Conservation (phyloP, 192 early-diverging fungal species). For the Backusella morwellensis region DNA sequence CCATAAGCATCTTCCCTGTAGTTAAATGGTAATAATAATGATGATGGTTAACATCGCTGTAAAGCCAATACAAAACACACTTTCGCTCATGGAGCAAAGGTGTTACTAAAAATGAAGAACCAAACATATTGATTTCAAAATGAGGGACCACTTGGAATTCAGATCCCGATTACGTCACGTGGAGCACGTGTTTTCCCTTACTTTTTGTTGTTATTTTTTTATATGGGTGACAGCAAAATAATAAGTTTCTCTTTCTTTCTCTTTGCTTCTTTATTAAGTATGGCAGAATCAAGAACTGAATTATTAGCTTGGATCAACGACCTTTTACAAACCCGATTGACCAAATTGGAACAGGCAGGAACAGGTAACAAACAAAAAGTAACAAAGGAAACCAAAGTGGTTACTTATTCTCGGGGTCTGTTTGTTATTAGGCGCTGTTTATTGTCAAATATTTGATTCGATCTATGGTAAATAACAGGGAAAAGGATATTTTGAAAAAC, state of each 20-base stretch:
- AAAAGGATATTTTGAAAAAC: not conserved
- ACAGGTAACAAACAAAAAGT: conserved; percentile 57
- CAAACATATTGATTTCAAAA: not conserved
- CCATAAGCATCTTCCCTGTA: too few species aligned
- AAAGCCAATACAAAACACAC: too few species aligned
- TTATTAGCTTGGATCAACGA: conserved; percentile 93
- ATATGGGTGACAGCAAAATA: conserved; percentile 1
- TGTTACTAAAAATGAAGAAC: too few species aligned
- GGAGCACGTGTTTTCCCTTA: not conserved
- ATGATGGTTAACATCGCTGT: too few species aligned
- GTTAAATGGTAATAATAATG: too few species aligned
- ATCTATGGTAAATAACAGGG: conserved; percentile 48
- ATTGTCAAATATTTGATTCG: conserved; percentile 67
- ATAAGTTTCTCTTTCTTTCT: conserved; percentile 8
- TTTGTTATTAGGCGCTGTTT: conserved; percentile 51
- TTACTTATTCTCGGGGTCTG: not conserved
- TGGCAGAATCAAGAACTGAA: conserved; percentile 85
- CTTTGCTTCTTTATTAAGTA: not conserved
- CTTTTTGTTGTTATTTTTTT: conserved; percentile 9
- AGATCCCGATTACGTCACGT: not conserved
- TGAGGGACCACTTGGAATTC: not conserved
- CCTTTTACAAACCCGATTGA: conserved; percentile 82
- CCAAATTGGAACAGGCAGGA: conserved; percentile 91
- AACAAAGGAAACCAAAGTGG: not conserved
- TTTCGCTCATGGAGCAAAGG: too few species aligned